phyloP scores from a whole-genome alignment of 164 flowering plant genomes.

The Magnolia changhungtana region DNA sequence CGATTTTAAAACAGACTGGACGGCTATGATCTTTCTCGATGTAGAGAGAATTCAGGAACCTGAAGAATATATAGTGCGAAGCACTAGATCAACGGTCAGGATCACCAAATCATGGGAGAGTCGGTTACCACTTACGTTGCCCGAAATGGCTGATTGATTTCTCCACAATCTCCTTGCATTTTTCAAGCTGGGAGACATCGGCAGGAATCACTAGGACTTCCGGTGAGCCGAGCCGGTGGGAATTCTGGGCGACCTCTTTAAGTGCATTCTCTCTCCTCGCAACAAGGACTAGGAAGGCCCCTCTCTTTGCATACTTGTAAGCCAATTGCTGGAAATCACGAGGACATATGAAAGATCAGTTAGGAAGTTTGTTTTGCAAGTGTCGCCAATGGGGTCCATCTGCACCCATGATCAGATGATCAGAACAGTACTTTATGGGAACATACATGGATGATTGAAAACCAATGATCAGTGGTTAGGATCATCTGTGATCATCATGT shows the following conservation, averaged over 20 bases:
- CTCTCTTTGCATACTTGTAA: constrained; percentile 59
- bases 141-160: constrained; percentile 47
- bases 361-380: background rate
- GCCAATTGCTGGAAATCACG: constrained; percentile 37
- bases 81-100: too few relatives aligned
- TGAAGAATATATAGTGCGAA: too few relatives aligned
- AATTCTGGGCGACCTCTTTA: constrained; percentile 33
- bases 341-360: background rate
- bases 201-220: constrained; percentile 41
- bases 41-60: too few relatives aligned
- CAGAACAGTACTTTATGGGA: too few relatives aligned
- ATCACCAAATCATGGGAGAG: too few relatives aligned
- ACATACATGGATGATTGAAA: too few relatives aligned
- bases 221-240: constrained; percentile 43
- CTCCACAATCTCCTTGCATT: constrained; percentile 39
- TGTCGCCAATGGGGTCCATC: too few relatives aligned
- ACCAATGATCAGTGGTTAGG: too few relatives aligned
- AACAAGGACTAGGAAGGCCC: constrained; percentile 47
- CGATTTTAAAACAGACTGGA: too few relatives aligned
- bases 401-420: too few relatives aligned
- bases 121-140: constrained; percentile 30
- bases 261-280: constrained; percentile 56
- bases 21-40: too few relatives aligned
- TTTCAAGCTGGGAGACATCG: constrained; percentile 49
- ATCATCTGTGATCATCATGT: too few relatives aligned